phyloP scores from a whole-genome alignment of 495 filamentous ascomycete species.

The Penicillium daleae region DNA sequence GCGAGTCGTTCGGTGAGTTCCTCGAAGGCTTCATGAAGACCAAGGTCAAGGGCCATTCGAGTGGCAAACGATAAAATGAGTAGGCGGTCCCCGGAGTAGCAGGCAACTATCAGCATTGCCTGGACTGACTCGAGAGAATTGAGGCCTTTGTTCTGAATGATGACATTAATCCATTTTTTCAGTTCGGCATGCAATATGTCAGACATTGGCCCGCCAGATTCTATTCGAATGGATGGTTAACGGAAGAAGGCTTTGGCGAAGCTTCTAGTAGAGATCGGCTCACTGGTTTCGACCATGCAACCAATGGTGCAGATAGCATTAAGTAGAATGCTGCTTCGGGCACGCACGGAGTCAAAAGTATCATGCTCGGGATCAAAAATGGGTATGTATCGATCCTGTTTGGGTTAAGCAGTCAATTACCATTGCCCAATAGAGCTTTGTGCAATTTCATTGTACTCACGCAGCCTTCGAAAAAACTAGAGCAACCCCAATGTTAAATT shows the following conservation, averaged over 20 bases:
- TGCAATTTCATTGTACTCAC: slow-evolving; percentile 22
- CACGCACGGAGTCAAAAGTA: slow-evolving; percentile 45
- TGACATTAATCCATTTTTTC: slow-evolving; percentile 50
- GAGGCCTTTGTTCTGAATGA: slow-evolving; percentile 43
- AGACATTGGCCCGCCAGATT: slow-evolving; percentile 38
- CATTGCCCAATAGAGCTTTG: not conserved
- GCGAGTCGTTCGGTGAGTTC: slow-evolving; percentile 40
- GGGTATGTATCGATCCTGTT: slow-evolving; percentile 51
- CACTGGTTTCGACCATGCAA: slow-evolving; percentile 45
- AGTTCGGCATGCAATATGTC: slow-evolving; percentile 45
- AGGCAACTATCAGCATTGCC: slow-evolving; percentile 51
- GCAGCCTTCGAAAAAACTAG: slow-evolving; percentile 51
- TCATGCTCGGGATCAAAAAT: slow-evolving; percentile 49
- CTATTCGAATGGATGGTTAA: slow-evolving; percentile 18
- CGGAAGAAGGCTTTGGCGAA: not conserved
- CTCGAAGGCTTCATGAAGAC: slow-evolving; percentile 47
- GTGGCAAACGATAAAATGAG: slow-evolving; percentile 51
- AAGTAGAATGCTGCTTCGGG: slow-evolving; percentile 47
- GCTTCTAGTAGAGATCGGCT: not conserved
- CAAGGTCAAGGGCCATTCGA: slow-evolving; percentile 50
- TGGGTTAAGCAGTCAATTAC: not conserved
- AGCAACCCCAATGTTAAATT: not conserved
- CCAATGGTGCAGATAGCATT: slow-evolving; percentile 56
- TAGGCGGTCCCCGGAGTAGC: slow-evolving; percentile 53
- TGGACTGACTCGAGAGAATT: slow-evolving; percentile 52